Percentiles rank a stretch among this genome's conserved stretches.
Conservation (phyloP, 768 basidiomycete species). For the Trametopsis cervina region DNA sequence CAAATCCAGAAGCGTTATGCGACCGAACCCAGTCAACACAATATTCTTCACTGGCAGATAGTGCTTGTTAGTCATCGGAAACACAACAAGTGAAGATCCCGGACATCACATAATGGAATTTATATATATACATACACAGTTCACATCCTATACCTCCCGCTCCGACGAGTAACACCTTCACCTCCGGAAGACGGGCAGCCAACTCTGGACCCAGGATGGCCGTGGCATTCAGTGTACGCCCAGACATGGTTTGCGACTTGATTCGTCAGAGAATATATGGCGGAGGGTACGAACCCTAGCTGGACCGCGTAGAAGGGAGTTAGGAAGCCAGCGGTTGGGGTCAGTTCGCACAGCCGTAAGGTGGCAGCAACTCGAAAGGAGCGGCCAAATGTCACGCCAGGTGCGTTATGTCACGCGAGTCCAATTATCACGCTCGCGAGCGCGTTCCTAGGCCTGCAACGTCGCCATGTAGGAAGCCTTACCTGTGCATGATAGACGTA, state of each 20-base stretch:
- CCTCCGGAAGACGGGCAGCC: conserved; percentile 48
- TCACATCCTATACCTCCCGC: conserved; percentile 98
- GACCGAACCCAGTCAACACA: conserved; percentile 86
- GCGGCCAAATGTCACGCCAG: too few species aligned
- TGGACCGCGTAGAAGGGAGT: background rate
- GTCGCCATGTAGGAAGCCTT: too few species aligned
- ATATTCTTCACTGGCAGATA: conserved; percentile 79
- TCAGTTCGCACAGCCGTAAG: background rate
- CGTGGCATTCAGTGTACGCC: conserved; percentile 41
- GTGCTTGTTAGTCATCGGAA: background rate
- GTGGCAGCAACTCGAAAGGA: background rate
- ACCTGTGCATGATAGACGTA: too few species aligned
- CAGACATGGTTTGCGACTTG: conserved; percentile 4
- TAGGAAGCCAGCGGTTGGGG: background rate
- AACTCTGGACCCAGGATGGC: conserved; percentile 78
- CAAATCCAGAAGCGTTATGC: conserved; percentile 89
- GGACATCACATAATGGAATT: too few species aligned
- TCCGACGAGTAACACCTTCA: conserved; percentile 83
- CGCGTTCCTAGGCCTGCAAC: too few species aligned
- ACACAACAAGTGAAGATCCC: too few species aligned
- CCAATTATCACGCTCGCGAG: too few species aligned
- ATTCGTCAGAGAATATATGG: background rate
- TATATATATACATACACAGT: conserved; percentile 71
- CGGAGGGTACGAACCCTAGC: background rate
- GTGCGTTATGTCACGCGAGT: too few species aligned